Evolutionary conservation across 2,329 filamentous ascomycete species (phyloP).

Genomic region (Rutstroemia sydowiana): DNA sequence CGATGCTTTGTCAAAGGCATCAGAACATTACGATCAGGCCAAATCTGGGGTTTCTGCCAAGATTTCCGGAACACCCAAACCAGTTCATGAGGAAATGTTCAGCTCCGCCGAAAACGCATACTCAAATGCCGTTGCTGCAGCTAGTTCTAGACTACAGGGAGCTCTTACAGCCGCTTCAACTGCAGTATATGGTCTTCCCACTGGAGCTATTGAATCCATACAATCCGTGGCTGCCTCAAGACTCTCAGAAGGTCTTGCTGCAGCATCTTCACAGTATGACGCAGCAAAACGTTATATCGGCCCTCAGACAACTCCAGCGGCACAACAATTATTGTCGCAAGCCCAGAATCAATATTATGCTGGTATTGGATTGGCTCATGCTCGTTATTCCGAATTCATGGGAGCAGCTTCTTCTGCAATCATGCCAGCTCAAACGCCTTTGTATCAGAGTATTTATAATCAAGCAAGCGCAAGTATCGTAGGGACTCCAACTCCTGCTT

Average conservation of each 20-base stretch:
- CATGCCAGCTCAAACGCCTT: constrained; percentile 51
- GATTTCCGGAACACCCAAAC: constrained; percentile 61
- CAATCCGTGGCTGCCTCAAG: constrained; percentile 63
- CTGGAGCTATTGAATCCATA: constrained; percentile 46
- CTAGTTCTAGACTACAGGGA: constrained; percentile 41
- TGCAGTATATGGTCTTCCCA: constrained; percentile 44
- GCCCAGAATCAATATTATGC: constrained; percentile 66
- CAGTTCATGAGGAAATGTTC: constrained; percentile 61
- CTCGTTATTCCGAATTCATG: constrained; percentile 69
- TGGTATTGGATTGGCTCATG: constrained; percentile 70
- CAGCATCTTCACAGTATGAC: constrained; percentile 65
- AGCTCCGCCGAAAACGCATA: constrained; percentile 63
- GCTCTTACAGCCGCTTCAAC: constrained; percentile 39
- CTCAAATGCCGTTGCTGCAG: constrained; percentile 55
- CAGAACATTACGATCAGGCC: constrained; percentile 61
- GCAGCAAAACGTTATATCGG: constrained; percentile 60
- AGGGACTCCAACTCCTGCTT: constrained; percentile 19
- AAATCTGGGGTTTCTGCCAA: constrained; percentile 60
- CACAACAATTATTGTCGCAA: constrained; percentile 51
- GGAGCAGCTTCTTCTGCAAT: constrained; percentile 63
- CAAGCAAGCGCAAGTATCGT: constrained; percentile 19
- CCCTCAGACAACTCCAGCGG: constrained; percentile 43
- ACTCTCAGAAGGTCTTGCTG: constrained; percentile 61
- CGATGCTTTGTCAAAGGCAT: constrained; percentile 58
- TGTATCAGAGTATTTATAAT: constrained; percentile 29